Evolutionary conservation across 176 grass and related monocot species (phyloP).

Genomic region (Metroxylon sagu): DNA sequence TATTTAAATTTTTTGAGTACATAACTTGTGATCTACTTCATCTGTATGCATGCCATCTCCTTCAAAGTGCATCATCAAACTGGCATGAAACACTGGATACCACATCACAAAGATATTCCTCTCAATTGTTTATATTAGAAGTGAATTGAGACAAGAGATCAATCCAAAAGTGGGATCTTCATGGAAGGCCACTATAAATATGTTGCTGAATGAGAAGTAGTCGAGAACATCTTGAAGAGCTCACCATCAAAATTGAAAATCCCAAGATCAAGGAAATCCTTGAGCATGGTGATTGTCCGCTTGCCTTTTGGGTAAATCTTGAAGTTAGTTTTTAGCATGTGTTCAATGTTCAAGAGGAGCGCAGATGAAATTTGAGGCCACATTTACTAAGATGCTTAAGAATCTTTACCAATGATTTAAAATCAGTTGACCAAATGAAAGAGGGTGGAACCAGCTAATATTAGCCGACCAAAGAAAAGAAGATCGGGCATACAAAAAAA

Average conservation of each 20-base stretch:
- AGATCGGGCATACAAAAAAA: too few species aligned
- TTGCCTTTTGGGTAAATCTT: constrained; percentile 30
- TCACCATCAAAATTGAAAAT: constrained; percentile 45
- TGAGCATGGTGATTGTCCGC: constrained; percentile 8
- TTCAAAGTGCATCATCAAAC: constrained; percentile 27
- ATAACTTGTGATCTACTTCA: constrained; percentile 16
- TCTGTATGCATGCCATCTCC: constrained; percentile 39
- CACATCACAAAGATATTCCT: constrained; percentile 29
- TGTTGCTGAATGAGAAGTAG: constrained; percentile 50
- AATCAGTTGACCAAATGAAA: too few species aligned
- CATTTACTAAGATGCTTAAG: too few species aligned
- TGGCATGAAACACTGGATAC: constrained; percentile 31
- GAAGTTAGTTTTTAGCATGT: constrained; percentile 31
- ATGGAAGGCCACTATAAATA: constrained; percentile 41
- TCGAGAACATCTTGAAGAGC: constrained; percentile 34
- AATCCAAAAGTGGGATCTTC: constrained; percentile 30
- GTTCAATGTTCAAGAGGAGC: constrained; percentile 31
- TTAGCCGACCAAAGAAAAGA: too few species aligned
- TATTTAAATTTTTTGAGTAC: constrained; percentile 8
- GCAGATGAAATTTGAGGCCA: too few species aligned
- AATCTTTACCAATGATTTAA: too few species aligned
- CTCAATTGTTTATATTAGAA: constrained; percentile 1
- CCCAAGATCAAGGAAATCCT: constrained; percentile 34
- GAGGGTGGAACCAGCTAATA: too few species aligned
- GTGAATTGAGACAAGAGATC: constrained; percentile 32